phyloP scores from a whole-genome alignment of 139 green algal genomes.

The Micromonas pusilla region DNA sequence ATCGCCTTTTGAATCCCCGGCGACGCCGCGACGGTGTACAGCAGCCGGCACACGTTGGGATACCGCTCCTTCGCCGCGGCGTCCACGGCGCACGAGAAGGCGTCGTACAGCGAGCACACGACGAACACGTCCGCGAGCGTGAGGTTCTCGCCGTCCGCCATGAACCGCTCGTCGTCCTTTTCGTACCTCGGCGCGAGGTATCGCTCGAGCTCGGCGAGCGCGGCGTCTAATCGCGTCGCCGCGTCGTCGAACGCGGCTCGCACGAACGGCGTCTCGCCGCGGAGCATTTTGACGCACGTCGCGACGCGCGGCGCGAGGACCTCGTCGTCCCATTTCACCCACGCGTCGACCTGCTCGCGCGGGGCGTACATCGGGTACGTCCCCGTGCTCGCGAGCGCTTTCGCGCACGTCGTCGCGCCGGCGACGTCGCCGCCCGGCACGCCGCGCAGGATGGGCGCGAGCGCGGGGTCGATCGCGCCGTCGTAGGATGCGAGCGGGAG shows the following conservation, averaged over 20 bases:
- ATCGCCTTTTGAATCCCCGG: too few species aligned
- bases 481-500: too few species aligned
- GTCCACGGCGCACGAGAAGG: conserved; percentile 19
- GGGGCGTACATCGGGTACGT: background rate
- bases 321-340: background rate
- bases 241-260: background rate
- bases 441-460: too few species aligned
- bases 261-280: background rate
- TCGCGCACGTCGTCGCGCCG: too few species aligned
- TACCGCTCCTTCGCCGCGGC: conserved; percentile 4
- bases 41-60: conserved; percentile 28
- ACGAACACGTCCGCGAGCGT: conserved; percentile 33
- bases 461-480: too few species aligned
- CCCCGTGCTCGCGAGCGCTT: too few species aligned
- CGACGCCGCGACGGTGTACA: background rate
- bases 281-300: background rate
- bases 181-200: conserved; percentile 17
- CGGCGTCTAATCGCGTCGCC: background rate
- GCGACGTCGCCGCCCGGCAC: too few species aligned
- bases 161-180: conserved; percentile 6
- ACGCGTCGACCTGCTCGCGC: background rate
- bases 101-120: background rate
- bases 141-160: too few species aligned
- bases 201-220: background rate
- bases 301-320: background rate